Base-by-base conservation (phyloP, 2,329 filamentous ascomycete genomes). In the Colletotrichum truncatum region DNA sequence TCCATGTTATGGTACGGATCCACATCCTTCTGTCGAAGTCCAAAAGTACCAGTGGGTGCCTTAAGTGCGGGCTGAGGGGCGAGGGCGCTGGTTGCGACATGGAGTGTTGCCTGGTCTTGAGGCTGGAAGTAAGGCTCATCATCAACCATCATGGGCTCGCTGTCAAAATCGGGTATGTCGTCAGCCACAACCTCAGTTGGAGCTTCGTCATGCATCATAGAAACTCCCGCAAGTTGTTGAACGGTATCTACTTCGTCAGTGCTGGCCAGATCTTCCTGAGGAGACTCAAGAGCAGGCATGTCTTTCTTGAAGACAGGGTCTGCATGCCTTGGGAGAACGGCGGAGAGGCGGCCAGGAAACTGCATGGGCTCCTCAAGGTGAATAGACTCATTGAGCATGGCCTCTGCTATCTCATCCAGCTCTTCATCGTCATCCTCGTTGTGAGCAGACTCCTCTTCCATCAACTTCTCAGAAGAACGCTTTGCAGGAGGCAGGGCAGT, bases 11-110 rank as follows among this genome's bases (percentile, higher is more conserved):
- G 71, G 43, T 80, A 81, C 4, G 80, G 78, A 43, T 80, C 74
- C 5, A 84, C 70, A 32, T 87, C 82, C 69, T 83, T 82, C 12
- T 82, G 74, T 8, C 84, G 81, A 5, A 88, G 78, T 12, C 74
- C 75, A 67, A 83, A 85, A n/a, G 72, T 70, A 12, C 73, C 74
- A 4, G 69, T 62, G 4, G 69, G 61, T 14, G 52, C 68, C 55
- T 74, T 72, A 5, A 76, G 72, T 3, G 73, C 68, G 7, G 75
- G 72, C 26, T 73, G 71, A 30, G 74, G 39, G 4, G 74, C 73
- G 7, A 73, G 72, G 51, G 67, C 70, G 32, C 51, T 46, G n/a
- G n/a, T n/a, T n/a, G n/a, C n/a, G n/a, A n/a, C n/a, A n/a, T n/a
- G n/a, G n/a, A n/a, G n/a, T n/a, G n/a, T n/a, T n/a, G n/a, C 59